A percentile compares a stretch with the other conserved stretches of the same genome.
Conservation (phyloP, 2,329 filamentous ascomycete species). For the Sporothrix protearum region DNA sequence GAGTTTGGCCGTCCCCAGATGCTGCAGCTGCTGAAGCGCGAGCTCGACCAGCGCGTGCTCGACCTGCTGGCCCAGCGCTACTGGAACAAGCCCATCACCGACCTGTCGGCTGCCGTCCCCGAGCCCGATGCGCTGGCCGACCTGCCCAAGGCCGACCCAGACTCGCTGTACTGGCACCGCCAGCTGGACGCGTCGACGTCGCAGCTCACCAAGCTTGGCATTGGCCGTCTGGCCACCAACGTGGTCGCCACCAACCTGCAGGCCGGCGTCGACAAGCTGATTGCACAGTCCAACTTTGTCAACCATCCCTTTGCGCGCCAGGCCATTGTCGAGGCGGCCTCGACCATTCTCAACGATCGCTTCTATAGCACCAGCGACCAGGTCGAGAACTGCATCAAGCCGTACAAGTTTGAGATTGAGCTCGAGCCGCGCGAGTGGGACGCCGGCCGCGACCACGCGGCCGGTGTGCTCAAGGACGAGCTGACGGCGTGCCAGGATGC, state of each 20-base stretch:
- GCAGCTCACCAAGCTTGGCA: slow-evolving; percentile 86
- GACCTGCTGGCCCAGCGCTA: slow-evolving; percentile 90
- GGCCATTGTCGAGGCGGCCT: slow-evolving; percentile 87
- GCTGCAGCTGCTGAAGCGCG: slow-evolving; percentile 80
- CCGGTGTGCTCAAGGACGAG: slow-evolving; percentile 78
- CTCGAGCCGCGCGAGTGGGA: slow-evolving; percentile 87
- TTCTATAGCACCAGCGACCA: slow-evolving; percentile 98
- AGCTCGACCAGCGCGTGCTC: slow-evolving; percentile 90
- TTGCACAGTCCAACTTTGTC: slow-evolving; percentile 77
- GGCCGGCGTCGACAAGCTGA: slow-evolving; percentile 72
- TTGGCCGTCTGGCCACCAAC: slow-evolving; percentile 86
- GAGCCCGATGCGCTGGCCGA: slow-evolving; percentile 72
- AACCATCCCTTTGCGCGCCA: slow-evolving; percentile 88
- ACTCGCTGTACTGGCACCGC: slow-evolving; percentile 86
- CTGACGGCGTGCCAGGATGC: slow-evolving; percentile 79
- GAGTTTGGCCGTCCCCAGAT: slow-evolving; percentile 87
- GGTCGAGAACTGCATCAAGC: slow-evolving; percentile 98
- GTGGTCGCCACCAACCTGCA: slow-evolving; percentile 88
- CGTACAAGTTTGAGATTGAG: slow-evolving; percentile 97
- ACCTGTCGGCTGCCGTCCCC: slow-evolving; percentile 62
- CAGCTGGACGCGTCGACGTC: slow-evolving; percentile 92
- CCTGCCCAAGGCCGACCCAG: slow-evolving; percentile 78
- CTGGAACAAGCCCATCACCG: slow-evolving; percentile 94
- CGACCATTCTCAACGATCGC: slow-evolving; percentile 84
- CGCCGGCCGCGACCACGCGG: slow-evolving; percentile 78